phyloP scores from a whole-genome alignment of 2,329 filamentous ascomycete species.

The Cryphonectria nitschkei region DNA sequence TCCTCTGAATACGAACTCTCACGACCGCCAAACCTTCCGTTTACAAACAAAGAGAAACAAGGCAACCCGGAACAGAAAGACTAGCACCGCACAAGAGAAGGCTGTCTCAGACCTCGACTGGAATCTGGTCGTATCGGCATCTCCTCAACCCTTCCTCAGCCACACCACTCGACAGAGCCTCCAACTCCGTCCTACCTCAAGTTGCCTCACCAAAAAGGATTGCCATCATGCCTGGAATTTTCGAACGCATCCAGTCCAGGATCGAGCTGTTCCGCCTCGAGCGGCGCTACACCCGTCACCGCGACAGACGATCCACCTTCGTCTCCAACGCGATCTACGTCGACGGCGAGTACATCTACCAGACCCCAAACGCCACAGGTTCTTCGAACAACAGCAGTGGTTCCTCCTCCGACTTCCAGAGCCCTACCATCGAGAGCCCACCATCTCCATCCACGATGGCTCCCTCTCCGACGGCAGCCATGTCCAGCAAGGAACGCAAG shows the following conservation, averaged over 20 bases:
- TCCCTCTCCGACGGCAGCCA: constrained; percentile 29
- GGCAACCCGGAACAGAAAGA: not conserved
- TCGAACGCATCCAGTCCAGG: constrained; percentile 67
- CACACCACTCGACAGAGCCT: not conserved
- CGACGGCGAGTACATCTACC: constrained; percentile 92
- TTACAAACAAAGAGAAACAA: not conserved
- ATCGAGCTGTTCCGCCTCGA: constrained; percentile 93
- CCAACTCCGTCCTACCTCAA: not conserved
- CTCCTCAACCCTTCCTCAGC: not conserved
- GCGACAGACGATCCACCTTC: constrained; percentile 84
- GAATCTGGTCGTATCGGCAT: not conserved
- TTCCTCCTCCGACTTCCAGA: constrained; percentile 41
- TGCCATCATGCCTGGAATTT: constrained; percentile 52
- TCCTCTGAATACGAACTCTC: not conserved
- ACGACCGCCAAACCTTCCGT: not conserved
- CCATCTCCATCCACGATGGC: constrained; percentile 37
- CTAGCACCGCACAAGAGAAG: not conserved
- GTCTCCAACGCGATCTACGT: constrained; percentile 89
- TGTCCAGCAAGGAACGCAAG: constrained; percentile 48
- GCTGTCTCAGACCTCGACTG: not conserved
- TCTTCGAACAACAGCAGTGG: constrained; percentile 50
- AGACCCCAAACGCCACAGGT: constrained; percentile 62
- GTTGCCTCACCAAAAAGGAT: not conserved
- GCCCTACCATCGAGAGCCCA: constrained; percentile 39
- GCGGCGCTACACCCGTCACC: constrained; percentile 90